Evolutionary conservation across 1,284 basidiomycete species (phyloP), one percentile per base, ranked within the genome.

Genomic region (Melanopsichium pennsylvanicum): DNA sequence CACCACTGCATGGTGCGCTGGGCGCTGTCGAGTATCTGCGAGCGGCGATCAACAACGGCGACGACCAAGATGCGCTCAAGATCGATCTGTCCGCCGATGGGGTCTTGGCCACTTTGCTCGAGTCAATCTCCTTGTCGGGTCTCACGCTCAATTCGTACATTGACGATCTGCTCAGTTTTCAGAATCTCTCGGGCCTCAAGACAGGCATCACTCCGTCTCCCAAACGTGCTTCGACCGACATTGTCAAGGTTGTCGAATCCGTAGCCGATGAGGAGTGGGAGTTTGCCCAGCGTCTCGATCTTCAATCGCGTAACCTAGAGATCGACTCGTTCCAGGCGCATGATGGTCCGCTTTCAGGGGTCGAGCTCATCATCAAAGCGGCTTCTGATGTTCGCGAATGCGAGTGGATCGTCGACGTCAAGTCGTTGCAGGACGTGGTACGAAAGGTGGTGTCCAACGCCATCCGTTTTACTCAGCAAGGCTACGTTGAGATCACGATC

Each of bases 151-250:
- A 56, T n/a, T 49, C 63, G 18, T 69, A 72, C 42, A 69, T 76
- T 16, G 73, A 76, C 41, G 73, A 75, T 21, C 45, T 76, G 36
- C 62, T 76, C 41, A 69, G 70, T 49, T 75, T 76, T 37, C 67
- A 72, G 18, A 54, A 59, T 22, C 38, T 75, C n/a, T 50, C 59
- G 0, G 74, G 67, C 35, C 29, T 64, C 49, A 60, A 46, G 57
- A 29, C 43, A 6, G 26, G 37, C 23, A n/a, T 21, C 35, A 4
- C 42, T 4, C 4, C 26, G 8, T 19, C 42, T 5, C n/a, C 45
- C 25, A 50, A 57, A 44, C 43, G 34, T 33, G 21, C 41, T 9
- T 52, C 62, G 13, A 15, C 49, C 31, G 60, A 66, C 38, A 27
- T 70, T 21, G 63, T 51, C 40, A 59, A 58, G 25, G 27, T 69